A percentile compares a stretch with the other conserved stretches of the same genome.
Evolutionary conservation across 805 yeast genomes (phyloP).

Genomic region (Saturnispora zaruensis): DNA sequence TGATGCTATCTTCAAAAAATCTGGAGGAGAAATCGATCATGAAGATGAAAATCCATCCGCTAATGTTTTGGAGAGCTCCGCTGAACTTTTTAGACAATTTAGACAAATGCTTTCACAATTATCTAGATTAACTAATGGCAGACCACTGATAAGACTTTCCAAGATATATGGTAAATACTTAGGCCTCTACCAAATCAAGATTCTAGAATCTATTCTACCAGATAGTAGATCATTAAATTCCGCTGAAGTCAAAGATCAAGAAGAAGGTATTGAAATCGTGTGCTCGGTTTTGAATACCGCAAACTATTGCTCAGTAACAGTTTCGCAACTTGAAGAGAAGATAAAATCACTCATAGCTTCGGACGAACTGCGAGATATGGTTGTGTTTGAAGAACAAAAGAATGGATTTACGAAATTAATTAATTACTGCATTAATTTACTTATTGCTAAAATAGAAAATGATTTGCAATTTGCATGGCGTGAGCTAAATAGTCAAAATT

Average conservation of each 20-base stretch:
- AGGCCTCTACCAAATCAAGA: slow-evolving; percentile 44
- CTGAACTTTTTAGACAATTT: slow-evolving; percentile 75
- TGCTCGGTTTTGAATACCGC: slow-evolving; percentile 79
- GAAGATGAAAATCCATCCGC: slow-evolving; percentile 17
- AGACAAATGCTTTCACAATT: slow-evolving; percentile 67
- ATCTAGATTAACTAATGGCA: slow-evolving; percentile 47
- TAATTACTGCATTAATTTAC: slow-evolving; percentile 44
- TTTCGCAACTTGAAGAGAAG: slow-evolving; percentile 65
- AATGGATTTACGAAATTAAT: slow-evolving; percentile 51
- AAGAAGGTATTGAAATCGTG: slow-evolving; percentile 57
- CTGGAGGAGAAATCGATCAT: slow-evolving; percentile 17
- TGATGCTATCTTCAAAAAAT: slow-evolving; percentile 39
- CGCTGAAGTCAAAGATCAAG: slow-evolving; percentile 30
- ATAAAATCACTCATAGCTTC: slow-evolving; percentile 32
- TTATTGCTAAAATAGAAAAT: slow-evolving; percentile 48
- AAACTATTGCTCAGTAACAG: slow-evolving; percentile 76
- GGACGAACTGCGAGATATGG: slow-evolving; percentile 29
- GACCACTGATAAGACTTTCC: slow-evolving; percentile 42
- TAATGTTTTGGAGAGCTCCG: slow-evolving; percentile 75
- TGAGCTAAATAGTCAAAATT: slow-evolving; percentile 69
- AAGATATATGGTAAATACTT: slow-evolving; percentile 60
- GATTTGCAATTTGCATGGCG: slow-evolving; percentile 72
- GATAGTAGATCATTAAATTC: slow-evolving; percentile 24
- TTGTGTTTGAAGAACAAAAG: slow-evolving; percentile 49
- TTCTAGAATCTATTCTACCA: slow-evolving; percentile 44